These are phyloP conservation scores for Graphium sp. DNA, from an alignment of 2,329 filamentous ascomycete species.

Conservation along the genomic window DNA sequence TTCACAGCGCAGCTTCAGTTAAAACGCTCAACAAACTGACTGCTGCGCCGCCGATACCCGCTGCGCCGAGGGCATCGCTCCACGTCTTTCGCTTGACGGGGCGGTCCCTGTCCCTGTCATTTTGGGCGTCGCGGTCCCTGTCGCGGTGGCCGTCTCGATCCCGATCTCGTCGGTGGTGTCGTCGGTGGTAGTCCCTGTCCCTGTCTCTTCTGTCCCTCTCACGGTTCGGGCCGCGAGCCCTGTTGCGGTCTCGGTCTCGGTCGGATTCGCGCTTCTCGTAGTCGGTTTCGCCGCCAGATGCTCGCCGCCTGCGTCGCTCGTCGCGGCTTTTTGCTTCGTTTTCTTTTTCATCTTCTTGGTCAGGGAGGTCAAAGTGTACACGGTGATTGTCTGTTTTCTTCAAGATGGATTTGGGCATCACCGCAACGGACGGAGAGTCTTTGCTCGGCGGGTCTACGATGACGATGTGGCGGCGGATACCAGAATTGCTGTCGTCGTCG, in stretches of 20 bases:
- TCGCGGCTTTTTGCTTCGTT: slow-evolving; percentile 17
- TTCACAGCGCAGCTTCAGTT: slow-evolving; percentile 29
- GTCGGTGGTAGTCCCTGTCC: slow-evolving; percentile 13
- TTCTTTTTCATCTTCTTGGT: slow-evolving; percentile 12
- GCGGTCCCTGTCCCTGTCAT: too few species aligned
- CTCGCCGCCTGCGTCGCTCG: slow-evolving; percentile 11
- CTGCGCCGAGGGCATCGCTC: slow-evolving; percentile 37
- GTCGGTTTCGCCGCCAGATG: slow-evolving; percentile 15
- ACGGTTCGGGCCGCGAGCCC: slow-evolving; percentile 23
- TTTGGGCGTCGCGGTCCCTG: slow-evolving; percentile 9
- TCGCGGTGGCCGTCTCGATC: slow-evolving; percentile 7
- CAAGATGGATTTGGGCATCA: slow-evolving; percentile 38
- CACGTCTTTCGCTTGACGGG: slow-evolving; percentile 24
- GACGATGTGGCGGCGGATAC: slow-evolving; percentile 17
- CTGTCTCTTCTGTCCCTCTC: slow-evolving; percentile 19
- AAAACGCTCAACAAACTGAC: slow-evolving; percentile 40
- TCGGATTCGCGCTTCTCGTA: slow-evolving; percentile 16
- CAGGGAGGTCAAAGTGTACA: slow-evolving; percentile 32
- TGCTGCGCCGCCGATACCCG: slow-evolving; percentile 43
- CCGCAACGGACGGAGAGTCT: slow-evolving; percentile 16
- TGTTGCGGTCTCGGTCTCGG: slow-evolving; percentile 21
- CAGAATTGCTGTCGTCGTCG: slow-evolving; percentile 14
- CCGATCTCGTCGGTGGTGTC: too few species aligned
- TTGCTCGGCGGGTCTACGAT: slow-evolving; percentile 19
- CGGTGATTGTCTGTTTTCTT: slow-evolving; percentile 43